phyloP scores from a whole-genome alignment of 257 asterid genomes.

The Plantago ovata region DNA sequence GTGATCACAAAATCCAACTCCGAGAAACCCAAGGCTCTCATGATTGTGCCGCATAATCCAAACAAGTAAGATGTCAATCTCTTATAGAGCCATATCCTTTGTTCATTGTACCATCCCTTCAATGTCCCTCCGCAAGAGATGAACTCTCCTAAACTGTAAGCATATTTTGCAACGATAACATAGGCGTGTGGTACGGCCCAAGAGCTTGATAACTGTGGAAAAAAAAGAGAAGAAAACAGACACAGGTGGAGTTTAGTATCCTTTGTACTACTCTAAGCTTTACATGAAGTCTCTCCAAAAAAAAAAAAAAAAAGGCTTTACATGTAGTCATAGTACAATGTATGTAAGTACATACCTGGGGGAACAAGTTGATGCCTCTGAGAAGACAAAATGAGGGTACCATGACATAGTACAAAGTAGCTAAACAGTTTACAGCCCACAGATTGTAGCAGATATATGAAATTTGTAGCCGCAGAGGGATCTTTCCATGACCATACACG shows the following conservation, averaged over 20 bases:
- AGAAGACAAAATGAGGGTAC: constrained; percentile 25
- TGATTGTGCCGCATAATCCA: constrained; percentile 18
- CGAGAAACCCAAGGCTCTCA: constrained; percentile 18
- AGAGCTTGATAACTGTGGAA: constrained; percentile 28
- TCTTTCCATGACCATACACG: constrained; percentile 20
- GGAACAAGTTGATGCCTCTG: constrained; percentile 29
- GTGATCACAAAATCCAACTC: constrained; percentile 29
- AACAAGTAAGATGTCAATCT: constrained; percentile 30
- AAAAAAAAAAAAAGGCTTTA: too few relatives aligned
- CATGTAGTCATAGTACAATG: too few relatives aligned
- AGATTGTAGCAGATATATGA: constrained; percentile 24
- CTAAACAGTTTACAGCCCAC: constrained; percentile 26
- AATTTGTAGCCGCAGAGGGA: constrained; percentile 23
- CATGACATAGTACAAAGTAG: constrained; percentile 21
- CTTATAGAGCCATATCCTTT: constrained; percentile 35
- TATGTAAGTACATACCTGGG: constrained; percentile 19
- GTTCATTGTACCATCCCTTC: constrained; percentile 38
- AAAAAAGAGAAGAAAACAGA: too few relatives aligned
- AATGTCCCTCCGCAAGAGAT: constrained; percentile 29
- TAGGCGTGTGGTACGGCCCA: constrained; percentile 32
- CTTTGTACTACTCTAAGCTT: too few relatives aligned
- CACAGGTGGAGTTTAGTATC: too few relatives aligned
- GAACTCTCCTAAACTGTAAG: constrained; percentile 30
- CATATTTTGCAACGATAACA: constrained; percentile 16
- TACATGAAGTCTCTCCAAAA: too few relatives aligned